Conservation (phyloP, 345 rosid species). For the Odontarrhena argentea region DNA sequence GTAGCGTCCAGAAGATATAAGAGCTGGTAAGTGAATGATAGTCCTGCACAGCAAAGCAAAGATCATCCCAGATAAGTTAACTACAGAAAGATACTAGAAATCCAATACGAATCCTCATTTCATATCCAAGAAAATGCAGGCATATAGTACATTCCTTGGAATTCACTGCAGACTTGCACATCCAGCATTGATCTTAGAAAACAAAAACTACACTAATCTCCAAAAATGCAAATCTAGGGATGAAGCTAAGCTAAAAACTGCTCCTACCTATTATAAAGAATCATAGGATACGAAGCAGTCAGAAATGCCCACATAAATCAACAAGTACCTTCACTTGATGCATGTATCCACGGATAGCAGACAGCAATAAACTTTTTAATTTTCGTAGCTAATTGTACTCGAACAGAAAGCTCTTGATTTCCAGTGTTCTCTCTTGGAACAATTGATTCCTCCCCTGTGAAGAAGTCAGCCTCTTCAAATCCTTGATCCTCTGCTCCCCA, state of each 20-base stretch:
- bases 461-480: conserved; percentile 55
- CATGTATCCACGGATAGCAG: conserved; percentile 94
- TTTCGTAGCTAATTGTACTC: conserved; percentile 60
- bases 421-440: conserved; percentile 46
- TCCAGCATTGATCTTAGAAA: background rate
- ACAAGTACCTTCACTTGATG: conserved; percentile 80
- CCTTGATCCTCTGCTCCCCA: conserved; percentile 86
- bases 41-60: conserved; percentile 57
- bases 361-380: conserved; percentile 71
- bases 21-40: conserved; percentile 87
- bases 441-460: conserved; percentile 53
- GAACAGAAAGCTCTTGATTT: conserved; percentile 54
- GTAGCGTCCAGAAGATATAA: conserved; percentile 95
- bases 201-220: background rate
- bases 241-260: conserved; percentile 13
- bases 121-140: conserved; percentile 18
- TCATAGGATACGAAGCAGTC: conserved; percentile 19
- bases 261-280: conserved; percentile 6
- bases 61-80: conserved; percentile 36
- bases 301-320: conserved; percentile 10
- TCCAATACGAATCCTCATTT: background rate
- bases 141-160: background rate
- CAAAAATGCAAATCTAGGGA: conserved; percentile 10
- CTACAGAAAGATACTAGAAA: conserved; percentile 15
- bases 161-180: background rate